These are phyloP conservation scores for Juncus inflexus DNA, from an alignment of 176 grass and related monocot genomes.

Conservation along the genomic window DNA sequence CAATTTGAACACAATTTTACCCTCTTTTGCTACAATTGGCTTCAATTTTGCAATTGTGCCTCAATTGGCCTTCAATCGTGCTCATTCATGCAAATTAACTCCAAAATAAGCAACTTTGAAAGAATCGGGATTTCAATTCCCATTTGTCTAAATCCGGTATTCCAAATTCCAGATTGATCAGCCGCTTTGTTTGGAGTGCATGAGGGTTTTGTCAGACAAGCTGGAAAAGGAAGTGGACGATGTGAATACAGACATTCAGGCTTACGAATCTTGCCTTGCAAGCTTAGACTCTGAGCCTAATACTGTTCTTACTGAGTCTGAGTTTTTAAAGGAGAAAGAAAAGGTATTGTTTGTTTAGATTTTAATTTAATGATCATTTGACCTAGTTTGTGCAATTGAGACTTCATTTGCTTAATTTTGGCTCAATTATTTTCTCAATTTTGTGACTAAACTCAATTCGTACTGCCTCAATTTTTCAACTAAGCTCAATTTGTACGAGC, in stretches of 20 bases:
- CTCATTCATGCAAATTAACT: no score
- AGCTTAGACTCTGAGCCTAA: slow-evolving; percentile 56
- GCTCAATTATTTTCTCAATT: no score
- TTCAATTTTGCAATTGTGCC: background rate
- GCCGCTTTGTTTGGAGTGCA: slow-evolving; percentile 93
- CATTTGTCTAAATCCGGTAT: background rate
- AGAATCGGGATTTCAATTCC: slow-evolving; percentile 7
- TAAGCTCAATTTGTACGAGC: no score
- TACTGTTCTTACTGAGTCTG: slow-evolving; percentile 62
- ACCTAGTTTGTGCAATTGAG: no score
- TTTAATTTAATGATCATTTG: no score
- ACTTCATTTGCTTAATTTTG: no score
- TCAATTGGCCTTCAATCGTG: background rate
- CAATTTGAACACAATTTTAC: no score
- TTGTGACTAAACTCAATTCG: no score
- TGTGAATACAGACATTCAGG: slow-evolving; percentile 79
- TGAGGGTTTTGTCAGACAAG: slow-evolving; percentile 89
- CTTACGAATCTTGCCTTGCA: slow-evolving; percentile 79
- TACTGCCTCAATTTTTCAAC: no score
- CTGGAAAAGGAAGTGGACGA: slow-evolving; percentile 91
- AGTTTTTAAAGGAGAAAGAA: slow-evolving; percentile 79
- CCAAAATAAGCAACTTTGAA: background rate
- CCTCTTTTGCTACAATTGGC: background rate
- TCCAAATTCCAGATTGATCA: slow-evolving; percentile 68
- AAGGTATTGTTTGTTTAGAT: slow-evolving; percentile 38